These are phyloP conservation scores for Acer campestre DNA, from an alignment of 345 rosid species.

Conservation along the genomic window DNA sequence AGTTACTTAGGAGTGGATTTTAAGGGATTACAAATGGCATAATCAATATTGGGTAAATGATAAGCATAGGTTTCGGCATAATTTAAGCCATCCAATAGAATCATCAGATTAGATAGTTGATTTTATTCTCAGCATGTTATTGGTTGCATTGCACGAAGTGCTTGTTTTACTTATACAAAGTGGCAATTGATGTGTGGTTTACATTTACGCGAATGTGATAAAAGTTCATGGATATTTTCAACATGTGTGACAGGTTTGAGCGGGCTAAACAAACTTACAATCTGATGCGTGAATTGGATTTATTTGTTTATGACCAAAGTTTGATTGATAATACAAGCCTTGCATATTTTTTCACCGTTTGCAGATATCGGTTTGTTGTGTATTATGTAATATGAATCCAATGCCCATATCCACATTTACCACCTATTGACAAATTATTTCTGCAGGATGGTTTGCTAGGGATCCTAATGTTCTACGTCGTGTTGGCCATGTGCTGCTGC, in stretches of 20 bases:
- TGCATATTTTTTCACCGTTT: neutral
- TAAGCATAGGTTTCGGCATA: neutral
- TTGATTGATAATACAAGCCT: neutral
- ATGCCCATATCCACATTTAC: conserved; percentile 6
- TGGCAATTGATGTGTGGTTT: neutral
- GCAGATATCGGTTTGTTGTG: neutral
- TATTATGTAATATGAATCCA: neutral
- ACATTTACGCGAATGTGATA: neutral
- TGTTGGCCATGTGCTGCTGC: conserved; percentile 90
- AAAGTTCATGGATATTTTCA: neutral
- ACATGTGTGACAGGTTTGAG: neutral
- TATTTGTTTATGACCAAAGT: neutral
- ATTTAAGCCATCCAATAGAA: neutral
- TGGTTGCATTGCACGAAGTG: neutral
- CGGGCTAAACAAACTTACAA: neutral
- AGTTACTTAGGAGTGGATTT: neutral
- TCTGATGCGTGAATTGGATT: neutral
- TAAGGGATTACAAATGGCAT: neutral
- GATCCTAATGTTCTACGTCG: conserved; percentile 76
- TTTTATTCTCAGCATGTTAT: neutral
- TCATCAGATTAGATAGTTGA: neutral
- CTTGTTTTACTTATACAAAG: neutral
- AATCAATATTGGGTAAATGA: neutral
- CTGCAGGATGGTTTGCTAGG: conserved; percentile 90
- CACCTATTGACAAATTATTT: conserved; percentile 20